Evolutionary conservation across 1,139 yeast genomes (phyloP).

Genomic region (Hyphopichia khmerensis): DNA sequence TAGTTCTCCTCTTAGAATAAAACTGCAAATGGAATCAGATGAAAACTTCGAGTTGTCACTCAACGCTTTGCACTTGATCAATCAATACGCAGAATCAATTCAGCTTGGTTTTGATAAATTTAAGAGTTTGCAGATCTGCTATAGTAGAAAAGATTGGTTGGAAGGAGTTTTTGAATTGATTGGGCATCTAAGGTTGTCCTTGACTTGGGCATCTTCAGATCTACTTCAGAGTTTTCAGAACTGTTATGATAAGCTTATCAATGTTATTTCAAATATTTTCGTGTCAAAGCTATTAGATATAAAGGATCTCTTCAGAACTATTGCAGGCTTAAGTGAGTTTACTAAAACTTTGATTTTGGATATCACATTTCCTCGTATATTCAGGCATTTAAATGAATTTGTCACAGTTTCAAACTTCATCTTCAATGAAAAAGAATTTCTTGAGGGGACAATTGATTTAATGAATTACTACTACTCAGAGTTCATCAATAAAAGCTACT

Average conservation of each 20-base stretch:
- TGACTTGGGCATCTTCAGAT: conserved; percentile 23
- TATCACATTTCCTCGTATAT: conserved; percentile 35
- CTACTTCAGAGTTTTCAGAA: conserved; percentile 17
- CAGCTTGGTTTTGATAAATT: conserved; percentile 27
- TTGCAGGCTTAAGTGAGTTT: conserved; percentile 20
- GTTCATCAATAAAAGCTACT: conserved; percentile 25
- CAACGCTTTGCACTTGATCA: conserved; percentile 36
- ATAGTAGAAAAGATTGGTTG: conserved; percentile 31
- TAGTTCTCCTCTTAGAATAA: conserved; percentile 24
- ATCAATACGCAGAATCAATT: conserved; percentile 31
- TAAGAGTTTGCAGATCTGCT: conserved; percentile 21
- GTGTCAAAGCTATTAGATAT: conserved; percentile 24
- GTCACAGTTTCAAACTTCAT: conserved; percentile 34
- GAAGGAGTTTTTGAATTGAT: conserved; percentile 42
- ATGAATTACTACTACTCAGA: conserved; percentile 21
- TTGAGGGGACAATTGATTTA: conserved; percentile 26
- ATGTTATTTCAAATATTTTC: conserved; percentile 30
- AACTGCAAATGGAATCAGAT: conserved; percentile 5
- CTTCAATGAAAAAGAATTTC: conserved; percentile 33
- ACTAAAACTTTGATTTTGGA: conserved; percentile 31
- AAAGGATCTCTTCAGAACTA: conserved; percentile 20
- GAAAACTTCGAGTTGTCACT: conserved; percentile 24
- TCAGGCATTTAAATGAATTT: conserved; percentile 38
- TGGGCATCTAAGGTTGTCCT: conserved; percentile 31
- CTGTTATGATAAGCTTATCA: conserved; percentile 23